phyloP scores from a whole-genome alignment of 352 stramenopile species.

The Phytophthora citrophthora region DNA sequence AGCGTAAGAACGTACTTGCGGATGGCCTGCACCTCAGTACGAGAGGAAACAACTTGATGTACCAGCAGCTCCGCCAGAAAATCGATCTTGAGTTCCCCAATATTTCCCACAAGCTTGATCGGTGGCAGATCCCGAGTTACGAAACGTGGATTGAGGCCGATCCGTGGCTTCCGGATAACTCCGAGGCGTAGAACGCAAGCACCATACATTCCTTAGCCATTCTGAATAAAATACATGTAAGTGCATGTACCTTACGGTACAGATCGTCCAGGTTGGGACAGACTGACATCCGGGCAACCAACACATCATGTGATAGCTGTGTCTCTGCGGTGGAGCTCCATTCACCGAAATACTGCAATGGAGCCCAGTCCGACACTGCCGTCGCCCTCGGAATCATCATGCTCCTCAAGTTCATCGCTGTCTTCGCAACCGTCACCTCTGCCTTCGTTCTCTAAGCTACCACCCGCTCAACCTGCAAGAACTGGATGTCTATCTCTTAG shows the following conservation, averaged over 20 bases:
- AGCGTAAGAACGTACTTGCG: slow-evolving; percentile 31
- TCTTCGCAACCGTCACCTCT: neutral
- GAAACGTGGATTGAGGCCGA: slow-evolving; percentile 13
- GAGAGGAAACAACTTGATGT: slow-evolving; percentile 49
- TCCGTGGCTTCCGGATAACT: slow-evolving; percentile 10
- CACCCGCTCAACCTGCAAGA: neutral
- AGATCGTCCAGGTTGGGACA: too few relatives aligned
- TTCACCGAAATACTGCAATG: slow-evolving; percentile 1
- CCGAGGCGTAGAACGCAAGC: neutral
- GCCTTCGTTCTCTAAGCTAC: neutral
- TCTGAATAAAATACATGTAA: too few relatives aligned
- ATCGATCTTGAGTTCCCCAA: slow-evolving; percentile 26
- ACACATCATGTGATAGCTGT: slow-evolving; percentile 17
- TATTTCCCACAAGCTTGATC: slow-evolving; percentile 19
- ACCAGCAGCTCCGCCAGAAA: slow-evolving; percentile 18
- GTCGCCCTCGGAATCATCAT: slow-evolving; percentile 2
- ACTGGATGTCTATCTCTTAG: slow-evolving; percentile 3
- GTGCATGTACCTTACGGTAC: too few relatives aligned
- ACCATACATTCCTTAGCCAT: neutral
- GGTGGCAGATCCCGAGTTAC: slow-evolving; percentile 36
- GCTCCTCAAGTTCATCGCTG: slow-evolving; percentile 1
- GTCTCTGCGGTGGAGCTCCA: neutral
- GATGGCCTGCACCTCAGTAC: slow-evolving; percentile 63
- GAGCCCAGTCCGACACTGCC: neutral
- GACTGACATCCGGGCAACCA: too few relatives aligned